Evolutionary conservation across 2,329 filamentous ascomycete genomes (phyloP), one percentile per base, ranked within the genome.

Genomic region (Ceratocystis albifundus): DNA sequence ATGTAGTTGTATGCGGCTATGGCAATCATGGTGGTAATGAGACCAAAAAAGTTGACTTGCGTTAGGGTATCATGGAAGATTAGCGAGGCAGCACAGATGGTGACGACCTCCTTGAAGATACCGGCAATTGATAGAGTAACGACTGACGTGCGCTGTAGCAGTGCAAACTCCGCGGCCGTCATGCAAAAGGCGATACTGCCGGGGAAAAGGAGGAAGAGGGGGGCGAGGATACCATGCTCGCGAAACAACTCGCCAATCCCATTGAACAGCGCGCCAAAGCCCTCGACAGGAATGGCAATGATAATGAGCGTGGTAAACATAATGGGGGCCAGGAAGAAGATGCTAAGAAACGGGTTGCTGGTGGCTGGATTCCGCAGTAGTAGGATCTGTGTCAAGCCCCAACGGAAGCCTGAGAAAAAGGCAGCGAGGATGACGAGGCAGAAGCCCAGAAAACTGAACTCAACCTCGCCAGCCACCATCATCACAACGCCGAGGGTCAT

Each of bases 81-180:
- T 32, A 95, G 75, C 7, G 90, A 88, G 0, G 93, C 93, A 0
- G 90, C 91, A 50, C 85, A 87, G 72, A 99, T 97, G 15, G 94
- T 99, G 66, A 99, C 87, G 50, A 97, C 94, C 77, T 99, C 94
- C 75, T 99, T 99, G 81, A 99, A 97, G 69, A 99, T 97, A 69
- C 94, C 94, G 69, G 92, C 96, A 71, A 99, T 96, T 64, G 89
- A 95, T 59, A 99, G 82, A 0, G 94, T 97, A 64, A 99, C 94
- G 65, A 99, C 94, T 1, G 89, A 95, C 0, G 93, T 97, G 61
- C 94, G 89, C 78, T 96, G 88, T 70, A 99, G 83, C 69, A 99
- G 83, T 65, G 94, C 93, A 74, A 97, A 99, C 76, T 99, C 94
- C 65, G 90, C 92, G 0, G 91, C 86, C 20, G 95, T 97, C 94